phyloP scores from a whole-genome alignment of 1,284 basidiomycete species.

The Cryptococcus neoformans region DNA sequence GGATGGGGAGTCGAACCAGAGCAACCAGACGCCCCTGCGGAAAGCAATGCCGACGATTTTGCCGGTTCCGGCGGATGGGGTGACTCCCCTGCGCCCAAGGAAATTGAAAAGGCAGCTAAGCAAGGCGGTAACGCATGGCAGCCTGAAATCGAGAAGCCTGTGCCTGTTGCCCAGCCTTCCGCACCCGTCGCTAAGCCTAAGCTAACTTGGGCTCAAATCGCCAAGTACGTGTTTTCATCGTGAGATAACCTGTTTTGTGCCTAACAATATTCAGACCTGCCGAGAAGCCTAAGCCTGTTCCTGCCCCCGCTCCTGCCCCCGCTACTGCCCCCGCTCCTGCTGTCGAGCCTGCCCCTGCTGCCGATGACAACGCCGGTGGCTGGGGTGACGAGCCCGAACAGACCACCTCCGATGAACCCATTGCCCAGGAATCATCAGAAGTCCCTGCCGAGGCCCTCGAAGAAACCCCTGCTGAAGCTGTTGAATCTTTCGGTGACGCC shows the following conservation, averaged over 20 bases:
- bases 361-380: background rate
- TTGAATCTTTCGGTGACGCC: slow-evolving; percentile 15
- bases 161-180: slow-evolving; percentile 18
- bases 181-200: slow-evolving; percentile 39
- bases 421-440: slow-evolving; percentile 17
- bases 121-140: slow-evolving; percentile 31
- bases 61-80: slow-evolving; percentile 41
- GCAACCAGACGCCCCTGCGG: background rate
- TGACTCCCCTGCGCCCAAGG: slow-evolving; percentile 41
- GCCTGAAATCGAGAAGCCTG: slow-evolving; percentile 34
- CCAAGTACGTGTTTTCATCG: slow-evolving; percentile 32
- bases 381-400: slow-evolving; percentile 20
- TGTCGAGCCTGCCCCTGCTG: slow-evolving; percentile 2
- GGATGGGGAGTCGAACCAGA: background rate
- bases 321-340: slow-evolving; percentile 20
- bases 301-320: slow-evolving; percentile 64
- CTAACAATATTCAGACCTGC: slow-evolving; percentile 27
- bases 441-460: slow-evolving; percentile 14
- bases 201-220: slow-evolving; percentile 52
- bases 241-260: background rate
- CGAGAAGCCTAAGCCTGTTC: slow-evolving; percentile 51
- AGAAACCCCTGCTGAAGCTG: slow-evolving; percentile 11
- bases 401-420: slow-evolving; percentile 27
- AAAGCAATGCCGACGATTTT: slow-evolving; percentile 40
- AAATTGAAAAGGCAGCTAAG: slow-evolving; percentile 42